phyloP scores from a whole-genome alignment of 2,329 filamentous ascomycete genomes.

The Colletotrichum spaethianum region DNA sequence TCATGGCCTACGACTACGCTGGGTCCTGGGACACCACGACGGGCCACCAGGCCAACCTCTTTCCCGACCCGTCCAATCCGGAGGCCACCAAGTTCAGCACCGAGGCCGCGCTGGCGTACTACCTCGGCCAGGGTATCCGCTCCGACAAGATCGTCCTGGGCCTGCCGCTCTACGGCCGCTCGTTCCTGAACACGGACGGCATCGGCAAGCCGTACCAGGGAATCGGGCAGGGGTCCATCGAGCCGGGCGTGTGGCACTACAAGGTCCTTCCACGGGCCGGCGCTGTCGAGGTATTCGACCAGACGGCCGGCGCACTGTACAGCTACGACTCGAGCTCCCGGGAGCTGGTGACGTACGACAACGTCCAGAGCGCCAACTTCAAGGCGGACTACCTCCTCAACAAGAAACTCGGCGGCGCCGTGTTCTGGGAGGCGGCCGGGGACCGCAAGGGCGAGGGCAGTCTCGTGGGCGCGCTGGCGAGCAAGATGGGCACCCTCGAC shows the following conservation, averaged over 20 bases:
- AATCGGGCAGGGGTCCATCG: constrained; percentile 69
- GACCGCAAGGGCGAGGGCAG: constrained; percentile 70
- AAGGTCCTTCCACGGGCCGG: constrained; percentile 76
- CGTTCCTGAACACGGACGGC: constrained; percentile 78
- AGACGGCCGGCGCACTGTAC: constrained; percentile 75
- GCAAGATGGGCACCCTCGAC: constrained; percentile 64
- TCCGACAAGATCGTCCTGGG: constrained; percentile 80
- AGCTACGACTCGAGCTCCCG: constrained; percentile 73
- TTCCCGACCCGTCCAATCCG: constrained; percentile 64
- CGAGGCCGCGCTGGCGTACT: constrained; percentile 74
- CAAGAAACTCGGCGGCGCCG: constrained; percentile 77
- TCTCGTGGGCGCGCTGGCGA: constrained; percentile 69
- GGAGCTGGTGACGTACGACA: constrained; percentile 81
- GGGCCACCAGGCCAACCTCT: constrained; percentile 81
- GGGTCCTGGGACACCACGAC: constrained; percentile 75
- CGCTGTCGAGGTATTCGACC: constrained; percentile 70
- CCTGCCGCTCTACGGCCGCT: constrained; percentile 85
- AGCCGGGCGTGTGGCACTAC: constrained; percentile 80
- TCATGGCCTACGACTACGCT: constrained; percentile 81
- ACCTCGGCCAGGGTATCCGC: constrained; percentile 71
- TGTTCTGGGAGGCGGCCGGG: constrained; percentile 88
- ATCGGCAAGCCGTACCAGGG: constrained; percentile 75
- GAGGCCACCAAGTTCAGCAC: constrained; percentile 78
- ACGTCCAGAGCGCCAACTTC: constrained; percentile 65
- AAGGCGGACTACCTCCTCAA: constrained; percentile 77